Percentiles rank a stretch among this genome's conserved stretches.
Conservation (phyloP, 2,329 filamentous ascomycete genomes). For the Penicillium italicum region DNA sequence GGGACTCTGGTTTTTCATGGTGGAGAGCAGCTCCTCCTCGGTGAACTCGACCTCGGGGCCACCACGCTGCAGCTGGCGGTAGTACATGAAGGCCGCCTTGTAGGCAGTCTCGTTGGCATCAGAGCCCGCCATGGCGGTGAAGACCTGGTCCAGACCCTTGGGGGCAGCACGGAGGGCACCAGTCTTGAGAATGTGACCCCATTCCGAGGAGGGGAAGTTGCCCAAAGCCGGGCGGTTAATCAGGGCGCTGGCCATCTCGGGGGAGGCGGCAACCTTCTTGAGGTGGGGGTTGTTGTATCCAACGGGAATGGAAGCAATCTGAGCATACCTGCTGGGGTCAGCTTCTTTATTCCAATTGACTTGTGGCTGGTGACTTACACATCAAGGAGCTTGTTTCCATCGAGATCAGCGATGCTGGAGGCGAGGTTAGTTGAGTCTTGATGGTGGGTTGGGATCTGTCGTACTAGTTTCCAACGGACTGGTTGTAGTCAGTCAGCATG, state of each 20-base stretch:
- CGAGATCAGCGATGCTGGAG: conserved; percentile 46
- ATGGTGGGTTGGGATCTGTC: conserved; percentile 8
- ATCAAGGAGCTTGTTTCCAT: conserved; percentile 51
- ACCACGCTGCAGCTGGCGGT: conserved; percentile 74
- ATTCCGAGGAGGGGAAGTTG: conserved; percentile 85
- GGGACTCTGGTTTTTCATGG: conserved; percentile 78
- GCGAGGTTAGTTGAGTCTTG: conserved; percentile 17
- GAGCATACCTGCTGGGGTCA: conserved; percentile 56
- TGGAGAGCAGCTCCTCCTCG: conserved; percentile 65
- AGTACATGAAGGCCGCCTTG: conserved; percentile 95
- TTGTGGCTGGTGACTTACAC: conserved; percentile 37
- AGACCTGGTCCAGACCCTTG: conserved; percentile 68
- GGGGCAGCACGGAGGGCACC: conserved; percentile 80
- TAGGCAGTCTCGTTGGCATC: conserved; percentile 93
- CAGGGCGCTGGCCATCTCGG: conserved; percentile 74
- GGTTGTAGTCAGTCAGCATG: conserved; percentile 72
- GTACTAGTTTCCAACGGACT: conserved; percentile 74
- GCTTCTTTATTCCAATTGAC: background rate
- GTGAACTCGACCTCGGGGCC: conserved; percentile 59
- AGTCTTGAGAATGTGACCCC: conserved; percentile 68
- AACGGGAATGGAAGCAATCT: conserved; percentile 88
- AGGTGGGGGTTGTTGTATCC: conserved; percentile 88
- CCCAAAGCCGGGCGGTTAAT: conserved; percentile 87
- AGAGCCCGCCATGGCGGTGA: conserved; percentile 83
- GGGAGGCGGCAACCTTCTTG: conserved; percentile 64